Conservation (phyloP, 495 filamentous ascomycete species). For the Oleoguttula mirabilis region DNA sequence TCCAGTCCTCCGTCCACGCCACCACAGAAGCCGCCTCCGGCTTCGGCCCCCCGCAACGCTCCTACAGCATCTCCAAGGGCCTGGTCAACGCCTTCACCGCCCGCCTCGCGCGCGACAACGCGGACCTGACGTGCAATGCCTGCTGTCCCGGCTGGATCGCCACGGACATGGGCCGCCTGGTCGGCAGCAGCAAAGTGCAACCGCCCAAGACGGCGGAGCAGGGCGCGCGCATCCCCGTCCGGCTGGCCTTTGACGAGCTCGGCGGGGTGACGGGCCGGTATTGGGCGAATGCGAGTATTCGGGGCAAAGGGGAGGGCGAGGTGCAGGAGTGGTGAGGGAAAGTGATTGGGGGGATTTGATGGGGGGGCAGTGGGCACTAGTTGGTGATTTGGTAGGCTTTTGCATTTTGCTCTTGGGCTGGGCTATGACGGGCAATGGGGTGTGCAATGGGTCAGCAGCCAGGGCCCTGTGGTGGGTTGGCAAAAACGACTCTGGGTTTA, state of each 20-base stretch:
- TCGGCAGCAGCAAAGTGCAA: slow-evolving; percentile 6
- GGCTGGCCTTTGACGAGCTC: slow-evolving; percentile 14
- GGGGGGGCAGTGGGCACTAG: too few species aligned
- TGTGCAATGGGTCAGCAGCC: too few species aligned
- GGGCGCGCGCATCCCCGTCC: slow-evolving; percentile 19
- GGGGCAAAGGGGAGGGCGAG: slow-evolving; percentile 13
- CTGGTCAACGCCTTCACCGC: slow-evolving; percentile 24
- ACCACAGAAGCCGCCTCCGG: slow-evolving; percentile 7
- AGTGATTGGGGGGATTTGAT: background rate
- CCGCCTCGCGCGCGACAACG: slow-evolving; percentile 22
- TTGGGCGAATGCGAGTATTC: slow-evolving; percentile 21
- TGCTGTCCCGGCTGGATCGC: slow-evolving; percentile 32
- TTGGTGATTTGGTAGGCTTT: too few species aligned
- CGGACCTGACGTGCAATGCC: slow-evolving; percentile 22
- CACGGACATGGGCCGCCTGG: slow-evolving; percentile 19
- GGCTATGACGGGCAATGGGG: too few species aligned
- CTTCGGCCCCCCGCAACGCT: slow-evolving; percentile 18
- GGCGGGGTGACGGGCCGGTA: slow-evolving; percentile 16
- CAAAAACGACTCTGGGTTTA: too few species aligned
- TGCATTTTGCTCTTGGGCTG: too few species aligned
- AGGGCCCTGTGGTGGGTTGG: too few species aligned
- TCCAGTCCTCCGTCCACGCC: slow-evolving; percentile 2
- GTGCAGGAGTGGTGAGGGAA: slow-evolving; percentile 18
- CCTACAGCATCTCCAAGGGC: slow-evolving; percentile 29
- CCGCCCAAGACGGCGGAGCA: slow-evolving; percentile 20